phyloP scores from a whole-genome alignment of 345 rosid species.

The Eucalyptus shirleyi region DNA sequence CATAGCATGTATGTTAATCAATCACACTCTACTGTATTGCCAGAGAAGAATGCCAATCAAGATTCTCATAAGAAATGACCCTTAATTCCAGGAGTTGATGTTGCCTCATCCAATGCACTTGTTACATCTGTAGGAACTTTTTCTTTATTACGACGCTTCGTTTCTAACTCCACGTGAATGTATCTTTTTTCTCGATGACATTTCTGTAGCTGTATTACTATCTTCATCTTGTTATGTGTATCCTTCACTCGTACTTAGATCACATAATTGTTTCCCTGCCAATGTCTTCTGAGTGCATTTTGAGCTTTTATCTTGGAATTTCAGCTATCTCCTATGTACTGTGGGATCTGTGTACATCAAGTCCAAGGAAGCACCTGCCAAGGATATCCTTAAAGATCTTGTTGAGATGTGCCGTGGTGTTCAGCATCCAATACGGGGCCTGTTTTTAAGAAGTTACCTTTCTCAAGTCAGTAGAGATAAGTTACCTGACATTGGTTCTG shows the following conservation, averaged over 20 bases:
- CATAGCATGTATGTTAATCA: not conserved
- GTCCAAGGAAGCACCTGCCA: slow-evolving; percentile 78
- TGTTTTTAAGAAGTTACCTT: slow-evolving; percentile 85
- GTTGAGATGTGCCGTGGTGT: slow-evolving; percentile 91
- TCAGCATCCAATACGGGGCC: slow-evolving; percentile 88
- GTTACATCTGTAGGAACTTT: not conserved
- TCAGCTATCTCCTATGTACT: slow-evolving; percentile 83
- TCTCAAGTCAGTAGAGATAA: slow-evolving; percentile 87
- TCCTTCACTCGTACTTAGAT: not conserved
- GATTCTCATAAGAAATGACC: not conserved
- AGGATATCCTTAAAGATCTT: slow-evolving; percentile 79
- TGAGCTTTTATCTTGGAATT: not conserved
- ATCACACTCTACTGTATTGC: not conserved
- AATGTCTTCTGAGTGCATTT: not conserved
- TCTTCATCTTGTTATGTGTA: not conserved
- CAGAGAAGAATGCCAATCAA: not conserved
- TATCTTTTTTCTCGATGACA: not conserved
- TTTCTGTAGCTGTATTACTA: not conserved
- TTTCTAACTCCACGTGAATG: not conserved
- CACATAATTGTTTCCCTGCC: not conserved
- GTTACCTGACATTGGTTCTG: slow-evolving; percentile 76
- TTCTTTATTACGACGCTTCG: not conserved
- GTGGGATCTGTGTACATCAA: slow-evolving; percentile 87
- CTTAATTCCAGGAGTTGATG: not conserved
- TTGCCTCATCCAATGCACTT: not conserved